Evolutionary conservation across 225 moss, liverwort and hornwort species (phyloP), one percentile per base, ranked within the genome.

Genomic region (Takakia lepidozioides): DNA sequence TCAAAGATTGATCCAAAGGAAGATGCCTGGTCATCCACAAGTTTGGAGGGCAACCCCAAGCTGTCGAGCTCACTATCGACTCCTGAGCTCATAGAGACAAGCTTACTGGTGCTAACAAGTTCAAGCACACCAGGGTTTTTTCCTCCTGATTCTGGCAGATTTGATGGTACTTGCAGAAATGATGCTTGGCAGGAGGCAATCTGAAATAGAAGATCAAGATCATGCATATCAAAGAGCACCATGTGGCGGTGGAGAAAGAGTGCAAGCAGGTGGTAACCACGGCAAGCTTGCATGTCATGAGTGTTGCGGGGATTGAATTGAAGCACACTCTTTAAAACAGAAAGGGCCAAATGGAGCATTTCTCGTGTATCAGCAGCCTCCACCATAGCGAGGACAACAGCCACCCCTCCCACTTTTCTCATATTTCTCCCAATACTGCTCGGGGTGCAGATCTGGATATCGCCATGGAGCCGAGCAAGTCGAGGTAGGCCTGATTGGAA

Each of bases 171-270:
- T 3, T 46, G 53, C 26, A 48, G 50, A 8, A 64, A 56, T 49
- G 73, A 75, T 45, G 83, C 87, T 81, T 85, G 82, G 67, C 91
- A 91, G 15, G 83, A 80, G 57, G 91, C 81, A 75, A 91, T 85
- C 61, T 85, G 82, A 56, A 87, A 90, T 40, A 98, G 67, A 41
- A 91, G 50, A 25, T 83, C 75, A 24, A 98, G 91, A 69, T 87
- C 82, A 35, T 91, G 87, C 38, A 60, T 69, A 56, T 71, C 79
- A 43, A 98, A 79, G 34, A 74, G 65, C 21, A 20, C 25, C 83
- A 91, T 98, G 46, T 87, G 84, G 32, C 78, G 91, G 65, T 87
- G 98, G 56, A 98, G 83, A 42, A 98, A 98, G 42, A 98, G 84
- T 22, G 81, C 91, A 35, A 98, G 58, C 38, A 98, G 66, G 60